phyloP scores from a whole-genome alignment of 2,329 filamentous ascomycete genomes.

The Chaetomium olivaceum region DNA sequence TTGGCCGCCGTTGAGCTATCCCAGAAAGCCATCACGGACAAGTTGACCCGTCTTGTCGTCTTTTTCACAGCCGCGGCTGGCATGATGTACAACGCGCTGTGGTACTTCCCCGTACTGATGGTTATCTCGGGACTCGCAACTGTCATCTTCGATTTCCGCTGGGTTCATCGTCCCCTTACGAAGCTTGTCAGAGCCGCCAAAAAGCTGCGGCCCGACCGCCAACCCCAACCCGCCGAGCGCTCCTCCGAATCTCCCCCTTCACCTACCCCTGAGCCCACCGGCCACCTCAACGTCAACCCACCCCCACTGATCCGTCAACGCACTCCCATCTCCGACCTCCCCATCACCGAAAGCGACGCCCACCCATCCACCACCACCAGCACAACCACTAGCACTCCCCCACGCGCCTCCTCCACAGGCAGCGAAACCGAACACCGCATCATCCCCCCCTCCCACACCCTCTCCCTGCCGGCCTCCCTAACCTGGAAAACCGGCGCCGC shows the following conservation, averaged over 20 bases:
- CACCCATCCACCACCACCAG: neutral
- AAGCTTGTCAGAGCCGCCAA: neutral
- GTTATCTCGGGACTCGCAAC: slow-evolving; percentile 53
- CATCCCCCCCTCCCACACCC: slow-evolving; percentile 38
- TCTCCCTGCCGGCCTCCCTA: slow-evolving; percentile 42
- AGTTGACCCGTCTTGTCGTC: slow-evolving; percentile 62
- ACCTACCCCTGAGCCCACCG: neutral
- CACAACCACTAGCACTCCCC: neutral
- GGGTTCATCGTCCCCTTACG: slow-evolving; percentile 44
- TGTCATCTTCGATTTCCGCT: slow-evolving; percentile 57
- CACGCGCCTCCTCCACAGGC: neutral
- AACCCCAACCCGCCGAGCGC: neutral
- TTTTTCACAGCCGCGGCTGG: slow-evolving; percentile 65
- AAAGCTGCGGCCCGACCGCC: slow-evolving; percentile 3
- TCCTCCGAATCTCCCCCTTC: neutral
- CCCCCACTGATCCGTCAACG: neutral
- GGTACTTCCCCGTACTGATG: slow-evolving; percentile 73
- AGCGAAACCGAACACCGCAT: slow-evolving; percentile 30
- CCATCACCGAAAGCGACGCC: neutral
- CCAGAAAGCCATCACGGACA: slow-evolving; percentile 67
- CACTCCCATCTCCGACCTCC: neutral
- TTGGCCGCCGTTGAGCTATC: slow-evolving; percentile 68
- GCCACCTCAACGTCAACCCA: neutral
- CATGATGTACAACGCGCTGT: slow-evolving; percentile 69
- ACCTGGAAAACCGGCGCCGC: slow-evolving; percentile 48